Conservation (phyloP, 1,139 yeast species). For the Wickerhamomyces sp. region DNA sequence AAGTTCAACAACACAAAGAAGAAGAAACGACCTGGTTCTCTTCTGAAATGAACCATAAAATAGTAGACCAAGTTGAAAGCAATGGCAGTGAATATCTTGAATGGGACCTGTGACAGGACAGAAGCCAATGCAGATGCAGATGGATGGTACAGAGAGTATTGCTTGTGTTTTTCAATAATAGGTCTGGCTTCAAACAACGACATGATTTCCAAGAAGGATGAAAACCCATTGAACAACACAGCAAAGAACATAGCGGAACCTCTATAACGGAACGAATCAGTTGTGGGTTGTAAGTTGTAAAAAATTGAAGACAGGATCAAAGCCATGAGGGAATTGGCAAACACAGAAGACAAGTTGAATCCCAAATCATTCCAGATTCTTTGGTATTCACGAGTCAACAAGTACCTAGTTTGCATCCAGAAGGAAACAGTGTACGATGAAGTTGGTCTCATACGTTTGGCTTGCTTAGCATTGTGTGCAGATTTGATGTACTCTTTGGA, state of each 20-base stretch:
- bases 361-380: constrained; percentile 65
- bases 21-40: constrained; percentile 67
- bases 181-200: constrained; percentile 69
- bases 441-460: constrained; percentile 44
- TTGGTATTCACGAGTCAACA: constrained; percentile 56
- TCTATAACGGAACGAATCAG: constrained; percentile 59
- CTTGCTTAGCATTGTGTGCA: constrained; percentile 54
- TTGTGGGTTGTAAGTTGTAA: constrained; percentile 46
- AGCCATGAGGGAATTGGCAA: constrained; percentile 70
- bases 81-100: constrained; percentile 48
- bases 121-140: constrained; percentile 74
- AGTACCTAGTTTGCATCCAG: constrained; percentile 56
- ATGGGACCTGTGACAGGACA: constrained; percentile 61
- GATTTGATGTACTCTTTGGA: constrained; percentile 31
- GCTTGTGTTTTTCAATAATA: constrained; percentile 73
- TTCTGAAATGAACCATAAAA: constrained; percentile 61
- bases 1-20: constrained; percentile 53
- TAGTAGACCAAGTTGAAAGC: constrained; percentile 44
- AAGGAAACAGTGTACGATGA: constrained; percentile 68
- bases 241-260: constrained; percentile 76
- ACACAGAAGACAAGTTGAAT: constrained; percentile 50
- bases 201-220: constrained; percentile 69
- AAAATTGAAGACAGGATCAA: constrained; percentile 70
- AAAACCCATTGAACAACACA: constrained; percentile 69
- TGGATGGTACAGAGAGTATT: constrained; percentile 71